Percentiles rank a stretch among this genome's conserved stretches.
Conservation (phyloP, 2,329 filamentous ascomycete species). For the Aureobasidium melanogenum region DNA sequence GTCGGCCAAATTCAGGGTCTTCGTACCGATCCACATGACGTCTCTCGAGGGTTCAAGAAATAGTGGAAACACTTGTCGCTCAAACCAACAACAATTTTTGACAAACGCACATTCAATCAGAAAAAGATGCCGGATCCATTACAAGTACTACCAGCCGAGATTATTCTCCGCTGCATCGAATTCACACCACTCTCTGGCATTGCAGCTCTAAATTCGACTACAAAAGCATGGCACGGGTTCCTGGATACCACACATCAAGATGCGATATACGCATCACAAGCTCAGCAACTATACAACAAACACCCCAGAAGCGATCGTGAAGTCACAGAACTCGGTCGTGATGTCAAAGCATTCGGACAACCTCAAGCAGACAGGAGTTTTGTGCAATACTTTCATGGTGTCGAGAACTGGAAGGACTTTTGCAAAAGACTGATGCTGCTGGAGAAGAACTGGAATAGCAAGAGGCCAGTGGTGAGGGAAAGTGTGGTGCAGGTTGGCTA, state of each 20-base stretch:
- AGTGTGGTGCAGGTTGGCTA: constrained; percentile 33
- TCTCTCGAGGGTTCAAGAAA: background rate
- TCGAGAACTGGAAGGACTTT: constrained; percentile 35
- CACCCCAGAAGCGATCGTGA: background rate
- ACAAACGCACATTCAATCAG: background rate
- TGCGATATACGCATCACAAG: constrained; percentile 31
- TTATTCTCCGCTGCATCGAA: constrained; percentile 33
- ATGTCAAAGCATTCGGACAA: constrained; percentile 25
- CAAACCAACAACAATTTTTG: background rate
- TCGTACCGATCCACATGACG: background rate
- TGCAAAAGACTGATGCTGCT: constrained; percentile 35
- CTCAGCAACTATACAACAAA: constrained; percentile 17
- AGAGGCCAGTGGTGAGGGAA: constrained; percentile 29
- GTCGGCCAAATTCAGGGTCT: background rate
- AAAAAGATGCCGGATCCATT: constrained; percentile 18
- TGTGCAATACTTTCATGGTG: constrained; percentile 27
- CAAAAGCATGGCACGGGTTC: constrained; percentile 33
- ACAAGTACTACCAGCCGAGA: constrained; percentile 29
- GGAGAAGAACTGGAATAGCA: constrained; percentile 29
- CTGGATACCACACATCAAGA: constrained; percentile 36
- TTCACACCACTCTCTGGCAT: constrained; percentile 28
- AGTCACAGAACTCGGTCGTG: constrained; percentile 18
- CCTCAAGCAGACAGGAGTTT: constrained; percentile 18
- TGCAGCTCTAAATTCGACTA: constrained; percentile 28
- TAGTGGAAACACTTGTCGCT: background rate